Evolutionary conservation across 768 basidiomycete species (phyloP).

Genomic region (Podaxis sp.): DNA sequence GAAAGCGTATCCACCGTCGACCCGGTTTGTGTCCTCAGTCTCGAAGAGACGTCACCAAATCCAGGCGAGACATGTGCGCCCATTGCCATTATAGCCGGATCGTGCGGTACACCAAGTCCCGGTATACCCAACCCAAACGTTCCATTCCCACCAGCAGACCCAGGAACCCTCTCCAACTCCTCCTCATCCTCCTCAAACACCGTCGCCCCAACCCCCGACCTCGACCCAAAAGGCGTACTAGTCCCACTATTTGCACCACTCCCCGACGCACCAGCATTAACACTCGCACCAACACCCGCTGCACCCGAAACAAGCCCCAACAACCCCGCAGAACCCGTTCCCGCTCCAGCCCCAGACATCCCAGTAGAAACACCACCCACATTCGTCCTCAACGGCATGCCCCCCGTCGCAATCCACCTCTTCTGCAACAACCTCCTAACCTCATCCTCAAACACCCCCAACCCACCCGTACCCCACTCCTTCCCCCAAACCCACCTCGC

Average conservation of each 20-base stretch:
- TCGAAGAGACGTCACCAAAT: constrained; percentile 33
- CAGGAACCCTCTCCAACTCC: constrained; percentile 48
- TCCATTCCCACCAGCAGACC: constrained; percentile 36
- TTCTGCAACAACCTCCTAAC: constrained; percentile 68
- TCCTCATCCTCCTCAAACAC: constrained; percentile 76
- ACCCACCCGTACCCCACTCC: constrained; percentile 49
- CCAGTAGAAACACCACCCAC: constrained; percentile 40
- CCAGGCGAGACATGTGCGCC: constrained; percentile 35
- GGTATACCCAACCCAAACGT: constrained; percentile 7
- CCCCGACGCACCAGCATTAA: constrained; percentile 24
- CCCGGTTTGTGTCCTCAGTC: constrained; percentile 54
- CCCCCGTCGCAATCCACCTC: constrained; percentile 71
- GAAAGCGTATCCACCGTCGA: constrained; percentile 38
- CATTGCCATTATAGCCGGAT: constrained; percentile 18
- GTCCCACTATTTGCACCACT: constrained; percentile 64
- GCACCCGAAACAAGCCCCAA: constrained; percentile 16
- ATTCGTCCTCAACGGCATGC: constrained; percentile 57
- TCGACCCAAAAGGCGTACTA: constrained; percentile 64
- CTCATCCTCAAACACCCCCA: constrained; percentile 79
- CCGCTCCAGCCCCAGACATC: background rate
- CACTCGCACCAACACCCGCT: constrained; percentile 1
- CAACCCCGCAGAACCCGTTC: background rate
- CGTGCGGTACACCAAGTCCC: constrained; percentile 15
- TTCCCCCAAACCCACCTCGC: constrained; percentile 87
- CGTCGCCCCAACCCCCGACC: constrained; percentile 48